Evolutionary conservation across 495 filamentous ascomycete genomes (phyloP), one percentile per base, ranked within the genome.

Genomic region (Penicillium malachiteum): DNA sequence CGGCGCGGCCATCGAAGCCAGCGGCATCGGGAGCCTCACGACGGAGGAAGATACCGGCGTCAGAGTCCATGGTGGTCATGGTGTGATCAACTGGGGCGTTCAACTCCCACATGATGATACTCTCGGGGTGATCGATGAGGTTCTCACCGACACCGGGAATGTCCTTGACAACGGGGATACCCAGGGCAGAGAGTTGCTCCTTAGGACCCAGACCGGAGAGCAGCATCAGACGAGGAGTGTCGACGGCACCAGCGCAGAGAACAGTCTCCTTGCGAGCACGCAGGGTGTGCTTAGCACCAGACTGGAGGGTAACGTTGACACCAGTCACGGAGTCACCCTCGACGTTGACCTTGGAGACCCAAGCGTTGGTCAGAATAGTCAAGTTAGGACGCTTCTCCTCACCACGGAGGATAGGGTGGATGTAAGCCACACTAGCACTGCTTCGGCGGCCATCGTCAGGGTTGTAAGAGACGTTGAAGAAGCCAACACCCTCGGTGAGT

Each of bases 21-120:
- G 83, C 82, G 9, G 87, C 85, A 49, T 87, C 83, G 26, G 80
- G 76, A 17, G 71, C 60, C 63, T 91, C 82, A 10, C 90, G 87
- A 34, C 88, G 87, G 40, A 92, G 73, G 78, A 94, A 94, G 55
- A 92, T 87, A 47, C 89, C 89, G 13, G 89, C 89, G 60, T 92
- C 90, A 0, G 85, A 89, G 72, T 92, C 87, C 88, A 91, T 91
- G 58, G 87, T 90, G 26, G 89, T 92, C 75, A 90, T 86, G 71
- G 88, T 85, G 3, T 78, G 70, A 17, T 88, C 87, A 6, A 91
- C 86, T 17, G 88, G 84, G 37, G 78, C 80, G 69, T 91, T 89
- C 64, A 93, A 80, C 70, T 92, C 87, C 88, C 88, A 92, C 70
- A 93, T 86, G 55, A 90, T 90, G 69, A 89, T 89, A 58, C 74